Evolutionary conservation across 208 protist species (phyloP).

Genomic region (Leishmania arabica): DNA sequence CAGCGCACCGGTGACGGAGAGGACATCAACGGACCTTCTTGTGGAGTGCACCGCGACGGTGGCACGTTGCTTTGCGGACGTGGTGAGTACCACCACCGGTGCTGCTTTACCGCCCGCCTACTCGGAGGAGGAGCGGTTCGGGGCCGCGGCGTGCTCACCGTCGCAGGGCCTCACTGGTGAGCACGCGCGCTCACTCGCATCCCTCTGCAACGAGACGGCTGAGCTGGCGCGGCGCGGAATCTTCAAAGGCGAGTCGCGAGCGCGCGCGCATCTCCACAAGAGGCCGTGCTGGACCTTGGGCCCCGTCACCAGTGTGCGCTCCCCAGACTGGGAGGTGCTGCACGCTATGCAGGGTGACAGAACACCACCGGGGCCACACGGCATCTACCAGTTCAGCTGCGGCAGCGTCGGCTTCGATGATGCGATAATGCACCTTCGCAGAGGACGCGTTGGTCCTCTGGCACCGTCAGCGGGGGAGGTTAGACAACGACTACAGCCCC

Average conservation of each 20-base stretch:
- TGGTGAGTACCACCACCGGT: not conserved
- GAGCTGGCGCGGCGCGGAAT: not conserved
- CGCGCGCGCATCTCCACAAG: not conserved
- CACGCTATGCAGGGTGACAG: not conserved
- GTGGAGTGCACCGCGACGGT: not conserved
- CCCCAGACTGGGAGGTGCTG: constrained; percentile 12
- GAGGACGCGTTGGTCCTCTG: not conserved
- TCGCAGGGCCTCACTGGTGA: not conserved
- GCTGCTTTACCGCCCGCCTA: not conserved
- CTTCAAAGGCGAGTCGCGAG: not conserved
- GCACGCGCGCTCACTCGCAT: not conserved
- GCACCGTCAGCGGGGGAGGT: not conserved
- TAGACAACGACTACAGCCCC: not conserved
- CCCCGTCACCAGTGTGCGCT: not conserved
- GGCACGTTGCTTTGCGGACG: not conserved
- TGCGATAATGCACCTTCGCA: not conserved
- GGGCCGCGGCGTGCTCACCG: not conserved
- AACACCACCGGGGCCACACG: not conserved
- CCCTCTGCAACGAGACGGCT: not conserved
- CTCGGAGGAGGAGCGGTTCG: not conserved
- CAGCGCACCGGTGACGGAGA: not conserved
- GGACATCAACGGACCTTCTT: not conserved
- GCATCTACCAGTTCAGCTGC: constrained; percentile 5
- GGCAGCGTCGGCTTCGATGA: constrained; percentile 4
- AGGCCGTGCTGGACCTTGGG: not conserved